These are phyloP conservation scores for Entomortierella beljakovae DNA, from an alignment of 192 early-diverging fungal species.

Conservation along the genomic window DNA sequence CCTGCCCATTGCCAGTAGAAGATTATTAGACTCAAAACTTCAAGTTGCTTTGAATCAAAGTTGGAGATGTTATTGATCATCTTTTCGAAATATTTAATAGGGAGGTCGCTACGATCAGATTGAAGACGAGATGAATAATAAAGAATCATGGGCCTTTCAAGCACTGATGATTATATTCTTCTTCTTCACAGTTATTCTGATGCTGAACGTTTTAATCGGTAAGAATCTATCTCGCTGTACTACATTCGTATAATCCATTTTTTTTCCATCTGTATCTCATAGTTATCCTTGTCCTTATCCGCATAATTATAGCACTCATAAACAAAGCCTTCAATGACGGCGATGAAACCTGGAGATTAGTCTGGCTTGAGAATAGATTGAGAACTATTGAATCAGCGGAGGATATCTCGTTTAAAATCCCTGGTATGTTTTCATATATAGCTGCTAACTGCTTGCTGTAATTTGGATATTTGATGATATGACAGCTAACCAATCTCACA, in stretches of 20 bases:
- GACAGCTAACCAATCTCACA: background rate
- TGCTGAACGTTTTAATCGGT: conserved; percentile 24
- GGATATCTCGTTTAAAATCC: conserved; percentile 21
- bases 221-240: background rate
- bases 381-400: conserved; percentile 18
- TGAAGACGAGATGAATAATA: background rate
- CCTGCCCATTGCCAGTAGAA: background rate
- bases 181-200: conserved; percentile 22
- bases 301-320: conserved; percentile 12
- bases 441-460: background rate
- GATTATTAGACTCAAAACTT: background rate
- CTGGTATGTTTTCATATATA: conserved; percentile 2
- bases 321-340: conserved; percentile 21
- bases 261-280: background rate
- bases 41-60: background rate
- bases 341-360: conserved; percentile 17
- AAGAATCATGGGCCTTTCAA: conserved; percentile 10
- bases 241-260: background rate
- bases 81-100: background rate
- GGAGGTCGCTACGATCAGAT: conserved; percentile 11
- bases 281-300: background rate
- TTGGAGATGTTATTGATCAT: background rate
- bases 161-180: conserved; percentile 16
- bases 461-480: background rate
- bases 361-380: conserved; percentile 30